These are phyloP conservation scores for Sanguinoderma infundibulare DNA, from an alignment of 1,284 basidiomycete species.

Conservation along the genomic window DNA sequence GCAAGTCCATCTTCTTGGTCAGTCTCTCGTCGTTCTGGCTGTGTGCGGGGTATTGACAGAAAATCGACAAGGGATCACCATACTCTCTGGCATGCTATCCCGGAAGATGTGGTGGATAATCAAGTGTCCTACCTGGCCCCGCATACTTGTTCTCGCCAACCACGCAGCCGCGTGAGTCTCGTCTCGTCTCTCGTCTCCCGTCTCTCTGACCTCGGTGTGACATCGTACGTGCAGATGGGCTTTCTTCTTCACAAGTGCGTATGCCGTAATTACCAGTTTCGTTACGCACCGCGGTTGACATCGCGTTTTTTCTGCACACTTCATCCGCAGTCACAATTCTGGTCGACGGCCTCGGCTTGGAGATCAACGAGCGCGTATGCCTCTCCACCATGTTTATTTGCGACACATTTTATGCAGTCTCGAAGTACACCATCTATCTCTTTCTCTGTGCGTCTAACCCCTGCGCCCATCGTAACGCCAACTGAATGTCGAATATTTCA, in stretches of 20 bases:
- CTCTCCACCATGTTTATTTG: too few species aligned
- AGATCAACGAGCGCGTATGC: too few species aligned
- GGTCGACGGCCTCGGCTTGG: too few species aligned
- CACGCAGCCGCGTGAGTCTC: conserved; percentile 37
- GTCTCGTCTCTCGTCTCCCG: neutral
- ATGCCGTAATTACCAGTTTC: neutral
- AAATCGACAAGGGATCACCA: conserved; percentile 32
- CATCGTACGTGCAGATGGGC: conserved; percentile 30
- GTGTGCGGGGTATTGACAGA: neutral
- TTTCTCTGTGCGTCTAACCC: too few species aligned
- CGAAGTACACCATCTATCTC: too few species aligned
- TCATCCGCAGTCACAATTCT: too few species aligned
- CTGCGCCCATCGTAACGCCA: too few species aligned
- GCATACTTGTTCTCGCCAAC: conserved; percentile 34
- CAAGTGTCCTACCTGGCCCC: conserved; percentile 24
- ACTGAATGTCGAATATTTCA: too few species aligned
- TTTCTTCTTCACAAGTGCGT: conserved; percentile 40
- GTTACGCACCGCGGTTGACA: too few species aligned
- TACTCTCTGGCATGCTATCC: conserved; percentile 36
- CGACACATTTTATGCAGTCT: too few species aligned
- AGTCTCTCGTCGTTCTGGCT: neutral
- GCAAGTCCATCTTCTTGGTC: conserved; percentile 35
- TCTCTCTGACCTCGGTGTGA: neutral
- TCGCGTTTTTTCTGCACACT: too few species aligned
- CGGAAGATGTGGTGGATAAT: conserved; percentile 26